Conservation (phyloP, 2,329 filamentous ascomycete genomes). For the Venturia carpophila region DNA sequence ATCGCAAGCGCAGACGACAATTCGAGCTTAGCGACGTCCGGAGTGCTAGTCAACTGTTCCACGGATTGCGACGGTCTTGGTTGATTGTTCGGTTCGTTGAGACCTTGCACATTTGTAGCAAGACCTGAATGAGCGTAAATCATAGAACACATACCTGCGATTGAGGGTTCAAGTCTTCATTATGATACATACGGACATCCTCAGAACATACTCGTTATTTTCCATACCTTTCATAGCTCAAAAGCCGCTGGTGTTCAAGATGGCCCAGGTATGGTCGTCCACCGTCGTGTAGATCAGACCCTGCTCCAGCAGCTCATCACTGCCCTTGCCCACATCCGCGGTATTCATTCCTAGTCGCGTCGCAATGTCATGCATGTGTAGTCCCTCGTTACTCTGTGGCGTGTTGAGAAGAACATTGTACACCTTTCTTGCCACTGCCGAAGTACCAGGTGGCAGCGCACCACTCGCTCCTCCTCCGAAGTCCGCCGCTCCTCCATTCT, state of each 20-base stretch:
- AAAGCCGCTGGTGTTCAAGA: conserved; percentile 52
- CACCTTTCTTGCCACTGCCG: conserved; percentile 57
- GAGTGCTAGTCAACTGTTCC: not conserved
- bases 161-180: not conserved
- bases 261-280: conserved; percentile 86
- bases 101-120: not conserved
- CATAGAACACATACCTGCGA: not conserved
- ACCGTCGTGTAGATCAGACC: conserved; percentile 84
- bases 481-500: conserved; percentile 30
- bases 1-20: not conserved
- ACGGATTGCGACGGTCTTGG: not conserved
- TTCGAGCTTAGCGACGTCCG: not conserved
- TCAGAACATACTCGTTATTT: not conserved
- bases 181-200: conserved; percentile 4
- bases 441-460: conserved; percentile 41
- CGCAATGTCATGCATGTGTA: conserved; percentile 73
- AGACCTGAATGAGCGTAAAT: not conserved
- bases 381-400: conserved; percentile 69
- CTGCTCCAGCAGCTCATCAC: conserved; percentile 67
- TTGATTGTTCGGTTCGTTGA: not conserved
- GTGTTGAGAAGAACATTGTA: conserved; percentile 60
- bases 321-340: conserved; percentile 64
- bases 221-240: not conserved
- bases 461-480: conserved; percentile 24
- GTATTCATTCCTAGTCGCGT: conserved; percentile 56